phyloP scores from a whole-genome alignment of 1,284 basidiomycete genomes.

The Coniferiporia weirii region DNA sequence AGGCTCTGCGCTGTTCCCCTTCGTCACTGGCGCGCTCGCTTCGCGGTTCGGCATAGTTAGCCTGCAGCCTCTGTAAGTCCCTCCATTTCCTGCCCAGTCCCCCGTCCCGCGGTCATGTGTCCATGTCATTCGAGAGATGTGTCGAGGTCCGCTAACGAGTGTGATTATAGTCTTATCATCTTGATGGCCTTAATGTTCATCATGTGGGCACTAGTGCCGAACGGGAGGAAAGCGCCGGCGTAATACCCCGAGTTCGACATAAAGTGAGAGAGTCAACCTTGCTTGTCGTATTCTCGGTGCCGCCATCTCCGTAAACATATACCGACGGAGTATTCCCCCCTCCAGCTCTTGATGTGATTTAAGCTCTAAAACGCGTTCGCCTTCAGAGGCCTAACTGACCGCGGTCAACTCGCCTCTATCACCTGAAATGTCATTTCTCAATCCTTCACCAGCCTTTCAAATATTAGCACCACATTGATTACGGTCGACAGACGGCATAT shows the following conservation, averaged over 20 bases:
- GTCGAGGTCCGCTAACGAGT: neutral
- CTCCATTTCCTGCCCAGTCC: neutral
- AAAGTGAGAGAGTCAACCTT: neutral
- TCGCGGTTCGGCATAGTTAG: constrained; percentile 42
- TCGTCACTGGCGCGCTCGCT: constrained; percentile 51
- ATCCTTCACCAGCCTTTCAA: too few species aligned
- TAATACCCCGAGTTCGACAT: neutral
- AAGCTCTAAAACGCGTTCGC: too few species aligned
- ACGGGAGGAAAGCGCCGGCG: neutral
- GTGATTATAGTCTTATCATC: constrained; percentile 34
- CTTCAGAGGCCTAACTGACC: too few species aligned
- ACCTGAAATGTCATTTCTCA: too few species aligned
- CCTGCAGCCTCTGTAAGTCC: constrained; percentile 51
- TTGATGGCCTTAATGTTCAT: constrained; percentile 41
- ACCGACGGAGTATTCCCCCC: too few species aligned
- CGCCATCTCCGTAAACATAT: too few species aligned
- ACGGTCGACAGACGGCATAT: neutral
- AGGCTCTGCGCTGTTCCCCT: constrained; percentile 47
- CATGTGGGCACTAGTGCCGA: constrained; percentile 41
- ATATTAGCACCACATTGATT: too few species aligned
- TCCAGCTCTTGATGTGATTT: too few species aligned
- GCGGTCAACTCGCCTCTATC: too few species aligned
- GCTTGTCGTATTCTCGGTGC: neutral
- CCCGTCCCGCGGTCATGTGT: too few species aligned
- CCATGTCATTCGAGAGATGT: neutral